Evolutionary conservation across 2,329 filamentous ascomycete genomes (phyloP).

Genomic region (Didymella arachidicola): DNA sequence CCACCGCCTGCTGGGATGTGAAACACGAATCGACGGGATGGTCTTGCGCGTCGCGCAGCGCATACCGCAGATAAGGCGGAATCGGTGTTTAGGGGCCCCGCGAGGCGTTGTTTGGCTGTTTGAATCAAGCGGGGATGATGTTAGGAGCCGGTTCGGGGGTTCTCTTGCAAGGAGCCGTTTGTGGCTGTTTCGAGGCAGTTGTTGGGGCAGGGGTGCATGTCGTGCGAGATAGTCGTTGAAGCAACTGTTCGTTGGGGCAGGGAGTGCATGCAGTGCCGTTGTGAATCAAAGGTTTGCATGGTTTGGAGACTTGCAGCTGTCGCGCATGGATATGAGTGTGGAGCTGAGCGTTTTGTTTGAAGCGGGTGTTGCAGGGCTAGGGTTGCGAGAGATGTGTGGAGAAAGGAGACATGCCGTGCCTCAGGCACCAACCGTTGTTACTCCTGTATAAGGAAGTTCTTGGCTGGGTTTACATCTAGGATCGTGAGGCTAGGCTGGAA

Average conservation of each 20-base stretch:
- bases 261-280: not conserved
- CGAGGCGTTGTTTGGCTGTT: slow-evolving; percentile 4
- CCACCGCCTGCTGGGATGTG: not conserved
- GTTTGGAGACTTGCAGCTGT: not conserved
- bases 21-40: slow-evolving; percentile 1
- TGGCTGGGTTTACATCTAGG: not conserved
- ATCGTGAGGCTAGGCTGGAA: slow-evolving; percentile 4
- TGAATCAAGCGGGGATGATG: not conserved
- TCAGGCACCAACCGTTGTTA: slow-evolving; percentile 6
- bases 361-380: not conserved
- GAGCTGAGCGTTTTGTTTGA: not conserved
- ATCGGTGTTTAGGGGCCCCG: not conserved
- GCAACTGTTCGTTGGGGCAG: not conserved
- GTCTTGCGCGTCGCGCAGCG: not conserved
- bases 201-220: not conserved
- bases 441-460: not conserved
- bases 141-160: not conserved
- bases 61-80: not conserved
- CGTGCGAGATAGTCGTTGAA: slow-evolving; percentile 5
- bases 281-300: not conserved
- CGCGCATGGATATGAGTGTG: not conserved
- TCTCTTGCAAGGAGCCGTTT: not conserved
- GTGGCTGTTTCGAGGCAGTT: not conserved
- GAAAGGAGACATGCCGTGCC: slow-evolving; percentile 7
- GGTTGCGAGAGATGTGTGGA: not conserved